These are phyloP conservation scores for Colletotrichum horii DNA, from an alignment of 2,329 filamentous ascomycete genomes.

Conservation along the genomic window DNA sequence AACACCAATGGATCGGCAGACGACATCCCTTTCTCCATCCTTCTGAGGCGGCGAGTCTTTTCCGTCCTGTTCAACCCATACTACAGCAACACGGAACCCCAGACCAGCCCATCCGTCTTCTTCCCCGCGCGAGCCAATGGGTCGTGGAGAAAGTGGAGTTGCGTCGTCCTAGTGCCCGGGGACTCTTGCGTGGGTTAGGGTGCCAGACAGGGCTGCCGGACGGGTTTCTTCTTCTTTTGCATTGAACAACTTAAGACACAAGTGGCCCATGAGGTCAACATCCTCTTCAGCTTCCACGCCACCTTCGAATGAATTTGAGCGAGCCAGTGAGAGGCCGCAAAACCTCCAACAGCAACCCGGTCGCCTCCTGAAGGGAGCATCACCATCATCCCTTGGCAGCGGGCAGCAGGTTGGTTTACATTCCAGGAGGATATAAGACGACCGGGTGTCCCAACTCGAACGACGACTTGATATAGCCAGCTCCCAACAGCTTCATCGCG, in stretches of 20 bases:
- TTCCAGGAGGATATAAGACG: slow-evolving; percentile 6
- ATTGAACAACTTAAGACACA: background rate
- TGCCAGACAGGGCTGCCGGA: background rate
- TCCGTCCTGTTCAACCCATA: background rate
- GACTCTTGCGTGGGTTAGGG: background rate
- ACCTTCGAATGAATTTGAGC: slow-evolving; percentile 16
- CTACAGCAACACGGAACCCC: slow-evolving; percentile 31
- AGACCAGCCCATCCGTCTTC: background rate
- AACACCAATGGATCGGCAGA: background rate
- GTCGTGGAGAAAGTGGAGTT: slow-evolving; percentile 16
- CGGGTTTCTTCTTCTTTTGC: background rate
- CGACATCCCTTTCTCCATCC: background rate
- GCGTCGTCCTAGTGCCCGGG: background rate
- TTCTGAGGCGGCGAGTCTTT: background rate
- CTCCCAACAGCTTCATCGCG: background rate
- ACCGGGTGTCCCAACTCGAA: background rate
- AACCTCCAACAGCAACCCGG: background rate
- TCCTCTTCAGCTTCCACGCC: background rate
- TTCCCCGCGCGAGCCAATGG: slow-evolving; percentile 19
- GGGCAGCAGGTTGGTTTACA: background rate
- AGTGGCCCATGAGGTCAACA: slow-evolving; percentile 12
- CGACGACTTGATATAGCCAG: background rate
- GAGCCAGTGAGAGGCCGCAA: slow-evolving; percentile 15
- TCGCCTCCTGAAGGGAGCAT: background rate
- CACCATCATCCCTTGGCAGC: slow-evolving; percentile 1